Evolutionary conservation across 2,329 filamentous ascomycete species (phyloP).

Genomic region (Metarhizium robertsii): DNA sequence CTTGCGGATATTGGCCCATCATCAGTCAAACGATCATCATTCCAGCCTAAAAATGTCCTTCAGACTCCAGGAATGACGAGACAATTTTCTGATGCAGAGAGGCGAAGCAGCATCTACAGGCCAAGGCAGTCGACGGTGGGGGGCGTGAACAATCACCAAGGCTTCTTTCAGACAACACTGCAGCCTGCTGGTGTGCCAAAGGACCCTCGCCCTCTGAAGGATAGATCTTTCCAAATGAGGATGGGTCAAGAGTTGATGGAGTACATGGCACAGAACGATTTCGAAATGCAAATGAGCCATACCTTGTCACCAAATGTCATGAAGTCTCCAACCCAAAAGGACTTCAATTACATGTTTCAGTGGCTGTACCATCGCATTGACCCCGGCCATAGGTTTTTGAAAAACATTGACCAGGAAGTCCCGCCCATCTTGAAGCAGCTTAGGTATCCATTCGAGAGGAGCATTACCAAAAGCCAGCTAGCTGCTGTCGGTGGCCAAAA

Average conservation of each 20-base stretch:
- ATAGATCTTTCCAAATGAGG: constrained; percentile 67
- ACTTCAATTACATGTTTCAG: constrained; percentile 96
- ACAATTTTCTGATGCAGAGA: constrained; percentile 43
- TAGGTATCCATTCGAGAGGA: constrained; percentile 89
- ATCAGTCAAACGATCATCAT: constrained; percentile 75
- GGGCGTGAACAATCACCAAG: constrained; percentile 63
- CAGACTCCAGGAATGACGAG: constrained; percentile 45
- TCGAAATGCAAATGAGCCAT: constrained; percentile 97
- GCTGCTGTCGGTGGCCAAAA: constrained; percentile 93
- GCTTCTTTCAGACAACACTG: constrained; percentile 86
- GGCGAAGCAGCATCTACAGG: constrained; percentile 77
- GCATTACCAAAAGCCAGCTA: constrained; percentile 93
- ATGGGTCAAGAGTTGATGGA: constrained; percentile 88
- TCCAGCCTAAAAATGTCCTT: constrained; percentile 53
- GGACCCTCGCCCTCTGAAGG: constrained; percentile 79
- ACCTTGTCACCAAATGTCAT: constrained; percentile 83
- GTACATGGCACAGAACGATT: constrained; percentile 87
- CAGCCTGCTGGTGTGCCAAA: constrained; percentile 71
- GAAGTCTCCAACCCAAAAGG: constrained; percentile 92
- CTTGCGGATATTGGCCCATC: constrained; percentile 71
- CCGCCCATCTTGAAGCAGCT: constrained; percentile 87
- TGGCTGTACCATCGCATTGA: constrained; percentile 97
- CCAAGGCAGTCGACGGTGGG: constrained; percentile 58
- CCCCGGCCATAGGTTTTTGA: constrained; percentile 85
- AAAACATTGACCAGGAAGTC: constrained; percentile 91